Percentiles rank a stretch among this genome's conserved stretches.
These are phyloP conservation scores for Phialophora macrospora DNA, from an alignment of 2,329 filamentous ascomycete species.

Conservation along the genomic window DNA sequence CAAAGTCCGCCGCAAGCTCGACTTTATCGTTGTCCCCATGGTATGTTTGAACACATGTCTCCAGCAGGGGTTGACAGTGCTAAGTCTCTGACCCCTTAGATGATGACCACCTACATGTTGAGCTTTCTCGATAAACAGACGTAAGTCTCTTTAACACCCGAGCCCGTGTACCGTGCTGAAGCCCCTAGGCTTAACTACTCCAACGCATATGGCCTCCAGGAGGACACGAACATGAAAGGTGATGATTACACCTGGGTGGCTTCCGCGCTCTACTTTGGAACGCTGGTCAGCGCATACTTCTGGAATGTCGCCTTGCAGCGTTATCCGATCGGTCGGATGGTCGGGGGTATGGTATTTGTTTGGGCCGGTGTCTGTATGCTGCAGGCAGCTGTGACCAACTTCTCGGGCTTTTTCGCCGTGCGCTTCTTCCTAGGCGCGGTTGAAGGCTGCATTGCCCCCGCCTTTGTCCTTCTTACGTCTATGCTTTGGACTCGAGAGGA, in stretches of 20 bases:
- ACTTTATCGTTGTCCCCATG: conserved; percentile 48
- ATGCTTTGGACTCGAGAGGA: conserved; percentile 49
- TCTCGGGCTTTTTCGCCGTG: conserved; percentile 52
- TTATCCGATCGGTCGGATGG: conserved; percentile 50
- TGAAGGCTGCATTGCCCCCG: conserved; percentile 42
- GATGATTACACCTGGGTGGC: conserved; percentile 54
- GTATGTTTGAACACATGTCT: conserved; percentile 33
- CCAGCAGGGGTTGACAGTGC: not conserved
- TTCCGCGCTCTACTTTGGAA: conserved; percentile 53
- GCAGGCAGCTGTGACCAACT: conserved; percentile 48
- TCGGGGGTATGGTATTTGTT: conserved; percentile 48
- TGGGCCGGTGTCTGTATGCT: conserved; percentile 51
- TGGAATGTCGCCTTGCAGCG: conserved; percentile 51
- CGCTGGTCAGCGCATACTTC: conserved; percentile 48
- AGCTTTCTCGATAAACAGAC: conserved; percentile 43
- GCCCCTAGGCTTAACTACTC: conserved; percentile 44
- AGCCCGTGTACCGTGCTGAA: not conserved
- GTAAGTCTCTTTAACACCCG: conserved; percentile 25
- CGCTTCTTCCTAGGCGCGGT: conserved; percentile 55
- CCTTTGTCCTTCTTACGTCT: conserved; percentile 46
- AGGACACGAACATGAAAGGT: conserved; percentile 49
- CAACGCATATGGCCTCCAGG: conserved; percentile 52
- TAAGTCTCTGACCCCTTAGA: conserved; percentile 41
- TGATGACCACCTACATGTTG: conserved; percentile 48
- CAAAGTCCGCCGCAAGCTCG: conserved; percentile 46